A percentile compares a stretch with the other conserved stretches of the same genome.
These are phyloP conservation scores for Colletotrichum sublineola DNA, from an alignment of 2,329 filamentous ascomycete species.

Conservation along the genomic window DNA sequence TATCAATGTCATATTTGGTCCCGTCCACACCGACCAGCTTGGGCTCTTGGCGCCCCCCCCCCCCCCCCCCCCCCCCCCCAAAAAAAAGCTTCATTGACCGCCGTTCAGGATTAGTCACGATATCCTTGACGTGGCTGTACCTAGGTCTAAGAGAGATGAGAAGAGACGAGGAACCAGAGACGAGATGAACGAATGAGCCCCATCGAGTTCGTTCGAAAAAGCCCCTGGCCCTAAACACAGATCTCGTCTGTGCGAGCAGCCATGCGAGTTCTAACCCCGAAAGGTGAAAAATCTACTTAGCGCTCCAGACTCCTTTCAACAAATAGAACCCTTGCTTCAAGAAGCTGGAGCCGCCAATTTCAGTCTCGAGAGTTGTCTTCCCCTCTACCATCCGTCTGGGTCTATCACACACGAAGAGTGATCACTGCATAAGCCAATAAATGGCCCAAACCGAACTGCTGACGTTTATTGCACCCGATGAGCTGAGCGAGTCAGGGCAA, in stretches of 20 bases:
- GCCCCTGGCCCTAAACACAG: constrained; percentile 1
- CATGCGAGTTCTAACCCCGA: constrained; percentile 13
- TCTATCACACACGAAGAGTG: not conserved
- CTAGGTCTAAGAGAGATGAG: constrained; percentile 21
- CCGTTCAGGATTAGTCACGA: constrained; percentile 25
- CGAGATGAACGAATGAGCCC: constrained; percentile 37
- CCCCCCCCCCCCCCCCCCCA: not conserved
- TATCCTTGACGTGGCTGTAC: constrained; percentile 36
- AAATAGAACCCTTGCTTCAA: not conserved
- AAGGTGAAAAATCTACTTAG: not conserved
- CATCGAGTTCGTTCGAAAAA: constrained; percentile 26
- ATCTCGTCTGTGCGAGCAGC: constrained; percentile 29
- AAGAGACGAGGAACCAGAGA: constrained; percentile 30
- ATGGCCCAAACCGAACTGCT: constrained; percentile 17
- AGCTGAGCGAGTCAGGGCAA: constrained; percentile 29
- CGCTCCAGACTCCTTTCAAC: not conserved
- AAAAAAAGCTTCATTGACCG: constrained; percentile 4
- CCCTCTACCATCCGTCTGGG: not conserved
- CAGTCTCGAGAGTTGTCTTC: not conserved
- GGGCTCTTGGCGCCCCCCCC: constrained; percentile 4
- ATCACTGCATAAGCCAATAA: constrained; percentile 26
- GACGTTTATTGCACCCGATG: constrained; percentile 26
- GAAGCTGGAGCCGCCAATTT: not conserved
- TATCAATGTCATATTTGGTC: constrained; percentile 19
- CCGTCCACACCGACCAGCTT: constrained; percentile 16